Evolutionary conservation across 768 basidiomycete genomes (phyloP).

Genomic region (Suillus occidentalis): DNA sequence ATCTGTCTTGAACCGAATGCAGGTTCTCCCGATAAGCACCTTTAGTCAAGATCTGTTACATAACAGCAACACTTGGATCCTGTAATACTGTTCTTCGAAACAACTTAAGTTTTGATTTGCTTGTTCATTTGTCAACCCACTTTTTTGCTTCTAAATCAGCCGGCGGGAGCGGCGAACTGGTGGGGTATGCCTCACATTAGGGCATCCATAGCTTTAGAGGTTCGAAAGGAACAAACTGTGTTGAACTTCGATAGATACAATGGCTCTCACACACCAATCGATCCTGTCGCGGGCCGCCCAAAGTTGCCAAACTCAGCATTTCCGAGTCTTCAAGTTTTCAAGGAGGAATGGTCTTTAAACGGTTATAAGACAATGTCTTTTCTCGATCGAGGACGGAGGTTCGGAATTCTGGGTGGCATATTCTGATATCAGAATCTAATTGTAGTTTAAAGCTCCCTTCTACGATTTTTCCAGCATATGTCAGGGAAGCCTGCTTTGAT

Average conservation of each 20-base stretch:
- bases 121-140: too few species aligned
- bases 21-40: constrained; percentile 3
- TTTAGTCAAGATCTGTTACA: background rate
- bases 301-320: background rate
- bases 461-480: background rate
- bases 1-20: background rate
- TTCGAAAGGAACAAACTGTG: too few species aligned
- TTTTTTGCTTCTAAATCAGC: too few species aligned
- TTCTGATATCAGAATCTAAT: background rate
- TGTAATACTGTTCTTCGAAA: constrained; percentile 5
- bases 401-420: background rate
- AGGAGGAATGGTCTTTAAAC: background rate
- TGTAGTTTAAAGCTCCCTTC: too few species aligned
- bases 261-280: background rate
- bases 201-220: too few species aligned
- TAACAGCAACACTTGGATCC: background rate
- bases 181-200: too few species aligned
- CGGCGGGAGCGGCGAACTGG: too few species aligned
- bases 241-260: background rate
- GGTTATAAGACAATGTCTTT: background rate
- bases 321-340: background rate
- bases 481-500: background rate
- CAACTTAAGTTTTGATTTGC: too few species aligned
- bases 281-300: background rate
- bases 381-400: background rate